Percentiles rank a stretch among this genome's conserved stretches.
Evolutionary conservation across 2,329 filamentous ascomycete species (phyloP).

Genomic region (Colletotrichum acutatum): DNA sequence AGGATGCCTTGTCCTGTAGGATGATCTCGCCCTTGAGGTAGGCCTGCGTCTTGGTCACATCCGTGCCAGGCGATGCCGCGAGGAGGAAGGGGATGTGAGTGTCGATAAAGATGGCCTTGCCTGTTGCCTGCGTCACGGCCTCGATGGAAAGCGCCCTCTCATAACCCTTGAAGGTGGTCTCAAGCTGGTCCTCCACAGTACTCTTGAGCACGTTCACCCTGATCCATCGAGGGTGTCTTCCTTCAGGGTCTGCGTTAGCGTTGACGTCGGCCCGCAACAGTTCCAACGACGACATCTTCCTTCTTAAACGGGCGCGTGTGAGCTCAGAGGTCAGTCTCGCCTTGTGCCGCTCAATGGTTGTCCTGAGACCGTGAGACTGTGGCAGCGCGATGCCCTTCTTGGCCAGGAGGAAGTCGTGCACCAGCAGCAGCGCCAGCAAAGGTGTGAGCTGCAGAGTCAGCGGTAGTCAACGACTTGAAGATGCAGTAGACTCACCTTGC

Average conservation of each 20-base stretch:
- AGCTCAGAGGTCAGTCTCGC: slow-evolving; percentile 84
- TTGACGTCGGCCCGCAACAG: slow-evolving; percentile 71
- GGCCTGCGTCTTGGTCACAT: slow-evolving; percentile 78
- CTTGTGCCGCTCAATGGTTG: slow-evolving; percentile 83
- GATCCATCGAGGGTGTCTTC: slow-evolving; percentile 87
- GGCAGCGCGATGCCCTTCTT: slow-evolving; percentile 87
- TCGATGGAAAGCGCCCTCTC: slow-evolving; percentile 64
- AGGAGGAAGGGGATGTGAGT: slow-evolving; percentile 84
- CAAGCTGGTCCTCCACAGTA: slow-evolving; percentile 77
- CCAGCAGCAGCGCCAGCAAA: slow-evolving; percentile 80
- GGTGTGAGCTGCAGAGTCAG: slow-evolving; percentile 75
- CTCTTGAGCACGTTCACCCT: slow-evolving; percentile 85
- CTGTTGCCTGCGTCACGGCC: slow-evolving; percentile 61
- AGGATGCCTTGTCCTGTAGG: slow-evolving; percentile 95
- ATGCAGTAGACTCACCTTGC: slow-evolving; percentile 70
- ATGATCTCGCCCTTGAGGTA: slow-evolving; percentile 85
- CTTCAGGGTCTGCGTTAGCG: slow-evolving; percentile 59
- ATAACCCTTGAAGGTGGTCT: slow-evolving; percentile 77
- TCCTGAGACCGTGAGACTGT: slow-evolving; percentile 79
- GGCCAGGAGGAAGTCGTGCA: slow-evolving; percentile 86
- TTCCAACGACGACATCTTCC: slow-evolving; percentile 75
- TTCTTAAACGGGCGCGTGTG: slow-evolving; percentile 79
- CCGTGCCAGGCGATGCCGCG: slow-evolving; percentile 77
- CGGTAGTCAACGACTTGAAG: neutral
- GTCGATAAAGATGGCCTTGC: slow-evolving; percentile 76